Percentiles rank a stretch among this genome's conserved stretches.
phyloP scores from a whole-genome alignment of 257 asterid genomes.

The Solanum pinnatisectum region DNA sequence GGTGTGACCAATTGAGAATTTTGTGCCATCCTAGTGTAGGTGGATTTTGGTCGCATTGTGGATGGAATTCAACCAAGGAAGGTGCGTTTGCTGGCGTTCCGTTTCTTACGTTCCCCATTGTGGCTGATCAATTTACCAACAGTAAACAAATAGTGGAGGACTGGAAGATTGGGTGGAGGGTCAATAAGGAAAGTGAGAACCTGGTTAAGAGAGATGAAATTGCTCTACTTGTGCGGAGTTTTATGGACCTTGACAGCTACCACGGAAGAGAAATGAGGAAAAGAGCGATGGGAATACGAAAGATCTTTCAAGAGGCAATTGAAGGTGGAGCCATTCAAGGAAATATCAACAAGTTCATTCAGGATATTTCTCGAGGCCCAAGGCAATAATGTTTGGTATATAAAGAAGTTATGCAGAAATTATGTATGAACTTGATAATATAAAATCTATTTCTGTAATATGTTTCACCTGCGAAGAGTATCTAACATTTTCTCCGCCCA shows the following conservation, averaged over 20 bases:
- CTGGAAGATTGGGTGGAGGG: constrained; percentile 57
- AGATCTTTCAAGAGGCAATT: constrained; percentile 11
- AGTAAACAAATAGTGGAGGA: constrained; percentile 54
- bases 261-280: constrained; percentile 26
- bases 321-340: constrained; percentile 34
- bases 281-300: constrained; percentile 20
- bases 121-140: constrained; percentile 39
- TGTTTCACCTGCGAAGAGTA: neutral
- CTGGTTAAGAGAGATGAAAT: constrained; percentile 24
- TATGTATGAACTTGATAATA: neutral
- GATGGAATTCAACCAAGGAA: constrained; percentile 67
- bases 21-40: constrained; percentile 45
- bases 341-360: constrained; percentile 19
- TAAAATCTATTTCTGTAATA: neutral
- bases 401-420: neutral
- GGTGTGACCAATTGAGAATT: constrained; percentile 57
- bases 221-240: constrained; percentile 21
- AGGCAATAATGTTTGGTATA: neutral
- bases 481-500: too few species aligned
- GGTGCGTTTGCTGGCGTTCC: constrained; percentile 46
- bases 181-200: constrained; percentile 19
- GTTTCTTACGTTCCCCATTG: constrained; percentile 43
- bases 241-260: constrained; percentile 36
- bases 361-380: constrained; percentile 1
- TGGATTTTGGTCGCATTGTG: constrained; percentile 79